Evolutionary conservation across 768 basidiomycete species (phyloP).

Genomic region (Leccinum broughii): DNA sequence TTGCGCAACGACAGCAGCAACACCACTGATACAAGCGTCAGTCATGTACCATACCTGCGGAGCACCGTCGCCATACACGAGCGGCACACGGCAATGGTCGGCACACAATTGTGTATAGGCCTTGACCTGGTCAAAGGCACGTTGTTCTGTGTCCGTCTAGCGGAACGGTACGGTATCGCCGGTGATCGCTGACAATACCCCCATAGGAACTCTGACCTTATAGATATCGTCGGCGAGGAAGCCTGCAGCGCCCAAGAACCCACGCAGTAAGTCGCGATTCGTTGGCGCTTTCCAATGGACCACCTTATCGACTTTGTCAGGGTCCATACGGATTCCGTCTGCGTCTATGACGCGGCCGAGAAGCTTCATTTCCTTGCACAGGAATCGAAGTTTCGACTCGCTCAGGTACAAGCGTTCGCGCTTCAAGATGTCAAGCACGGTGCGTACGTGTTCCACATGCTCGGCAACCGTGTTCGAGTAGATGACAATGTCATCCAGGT

Average conservation of each 20-base stretch:
- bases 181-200: rapidly evolving
- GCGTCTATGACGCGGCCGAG: slow-evolving; percentile 39
- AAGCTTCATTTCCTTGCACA: slow-evolving; percentile 31
- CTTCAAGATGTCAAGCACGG: slow-evolving; percentile 36
- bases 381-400: slow-evolving; percentile 35
- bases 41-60: not conserved
- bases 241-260: not conserved
- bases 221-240: slow-evolving; percentile 8
- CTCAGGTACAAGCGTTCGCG: slow-evolving; percentile 40
- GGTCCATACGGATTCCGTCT: slow-evolving; percentile 44
- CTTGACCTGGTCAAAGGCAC: not conserved
- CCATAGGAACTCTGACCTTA: not conserved
- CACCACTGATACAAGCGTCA: not conserved
- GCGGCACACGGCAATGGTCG: not conserved
- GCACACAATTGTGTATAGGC: not conserved
- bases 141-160: not conserved
- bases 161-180: not conserved
- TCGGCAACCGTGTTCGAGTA: slow-evolving; percentile 22
- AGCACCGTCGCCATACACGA: not conserved
- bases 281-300: slow-evolving; percentile 7
- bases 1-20: not conserved
- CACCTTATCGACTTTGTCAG: slow-evolving; percentile 41
- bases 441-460: slow-evolving; percentile 30
- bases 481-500: slow-evolving; percentile 9
- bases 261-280: not conserved